Percentiles rank a stretch among this genome's conserved stretches.
These are phyloP conservation scores for Entoloma clypeatum DNA, from an alignment of 1,284 basidiomycete species.

Conservation along the genomic window DNA sequence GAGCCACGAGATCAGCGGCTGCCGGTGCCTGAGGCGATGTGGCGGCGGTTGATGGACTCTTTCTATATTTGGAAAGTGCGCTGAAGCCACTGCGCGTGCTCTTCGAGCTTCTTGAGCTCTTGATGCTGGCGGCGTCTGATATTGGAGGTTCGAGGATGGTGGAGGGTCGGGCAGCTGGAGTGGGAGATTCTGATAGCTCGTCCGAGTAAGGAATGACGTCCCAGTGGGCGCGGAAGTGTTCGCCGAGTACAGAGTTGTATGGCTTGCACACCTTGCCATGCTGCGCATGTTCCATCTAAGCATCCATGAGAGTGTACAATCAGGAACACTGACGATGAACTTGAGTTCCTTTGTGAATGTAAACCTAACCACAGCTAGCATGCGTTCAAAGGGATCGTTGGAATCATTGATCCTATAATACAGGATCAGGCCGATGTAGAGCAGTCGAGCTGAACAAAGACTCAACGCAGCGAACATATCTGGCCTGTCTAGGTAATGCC, in stretches of 20 bases:
- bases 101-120: constrained; percentile 53
- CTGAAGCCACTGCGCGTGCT: constrained; percentile 54
- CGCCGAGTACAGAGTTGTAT: constrained; percentile 92
- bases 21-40: constrained; percentile 45
- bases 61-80: constrained; percentile 43
- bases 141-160: constrained; percentile 27
- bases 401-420: constrained; percentile 79
- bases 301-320: constrained; percentile 7
- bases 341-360: constrained; percentile 94
- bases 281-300: constrained; percentile 35
- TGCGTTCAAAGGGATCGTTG: constrained; percentile 86
- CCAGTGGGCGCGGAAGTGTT: constrained; percentile 90
- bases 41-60: constrained; percentile 53
- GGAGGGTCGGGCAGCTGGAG: constrained; percentile 32
- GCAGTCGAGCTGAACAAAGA: constrained; percentile 15
- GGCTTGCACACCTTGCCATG: constrained; percentile 92
- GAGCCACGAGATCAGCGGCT: constrained; percentile 39
- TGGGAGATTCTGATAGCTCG: constrained; percentile 44
- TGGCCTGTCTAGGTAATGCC: constrained; percentile 92
- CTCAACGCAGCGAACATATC: constrained; percentile 88
- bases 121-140: constrained; percentile 54
- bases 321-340: constrained; percentile 65
- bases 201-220: constrained; percentile 64
- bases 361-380: constrained; percentile 89
- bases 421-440: constrained; percentile 6